Evolutionary conservation across 768 basidiomycete species (phyloP).

Genomic region (Mycena leptocephala): DNA sequence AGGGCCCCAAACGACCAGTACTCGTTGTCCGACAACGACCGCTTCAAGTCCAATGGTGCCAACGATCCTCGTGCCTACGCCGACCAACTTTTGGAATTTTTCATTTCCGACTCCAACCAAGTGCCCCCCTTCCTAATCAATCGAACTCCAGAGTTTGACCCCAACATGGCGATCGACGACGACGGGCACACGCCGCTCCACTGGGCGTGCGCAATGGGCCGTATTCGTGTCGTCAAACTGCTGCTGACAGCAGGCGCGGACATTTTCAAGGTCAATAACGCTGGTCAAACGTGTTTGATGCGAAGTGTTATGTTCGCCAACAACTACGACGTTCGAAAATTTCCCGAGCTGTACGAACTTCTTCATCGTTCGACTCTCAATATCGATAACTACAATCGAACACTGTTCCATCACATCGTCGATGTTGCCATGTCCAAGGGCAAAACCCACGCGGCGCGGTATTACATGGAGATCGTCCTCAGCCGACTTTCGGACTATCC

Average conservation of each 20-base stretch:
- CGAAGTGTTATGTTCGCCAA: constrained; percentile 99
- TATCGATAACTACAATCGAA: constrained; percentile 97
- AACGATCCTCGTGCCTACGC: constrained; percentile 84
- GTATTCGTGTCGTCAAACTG: constrained; percentile 95
- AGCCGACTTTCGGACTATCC: constrained; percentile 92
- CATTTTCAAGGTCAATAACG: constrained; percentile 96
- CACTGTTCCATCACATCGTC: constrained; percentile 98
- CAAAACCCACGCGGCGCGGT: constrained; percentile 97
- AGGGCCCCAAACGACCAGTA: constrained; percentile 63
- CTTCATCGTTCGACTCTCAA: constrained; percentile 98
- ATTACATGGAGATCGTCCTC: constrained; percentile 98
- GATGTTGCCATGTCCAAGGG: constrained; percentile 98
- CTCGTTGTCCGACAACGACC: constrained; percentile 57
- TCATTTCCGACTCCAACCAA: constrained; percentile 96
- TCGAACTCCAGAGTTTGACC: constrained; percentile 93
- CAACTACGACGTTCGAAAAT: constrained; percentile 99
- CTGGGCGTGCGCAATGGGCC: constrained; percentile 99
- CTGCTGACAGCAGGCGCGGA: constrained; percentile 95
- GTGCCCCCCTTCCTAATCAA: constrained; percentile 90
- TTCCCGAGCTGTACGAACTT: constrained; percentile 97
- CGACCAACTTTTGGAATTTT: constrained; percentile 98
- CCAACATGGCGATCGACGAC: constrained; percentile 97
- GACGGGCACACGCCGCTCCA: constrained; percentile 98
- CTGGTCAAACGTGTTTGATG: constrained; percentile 98
- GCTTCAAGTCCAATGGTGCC: constrained; percentile 58